Evolutionary conservation across 352 stramenopile genomes (phyloP), one percentile per base, ranked within the genome.

Genomic region (Peronospora farinosa): DNA sequence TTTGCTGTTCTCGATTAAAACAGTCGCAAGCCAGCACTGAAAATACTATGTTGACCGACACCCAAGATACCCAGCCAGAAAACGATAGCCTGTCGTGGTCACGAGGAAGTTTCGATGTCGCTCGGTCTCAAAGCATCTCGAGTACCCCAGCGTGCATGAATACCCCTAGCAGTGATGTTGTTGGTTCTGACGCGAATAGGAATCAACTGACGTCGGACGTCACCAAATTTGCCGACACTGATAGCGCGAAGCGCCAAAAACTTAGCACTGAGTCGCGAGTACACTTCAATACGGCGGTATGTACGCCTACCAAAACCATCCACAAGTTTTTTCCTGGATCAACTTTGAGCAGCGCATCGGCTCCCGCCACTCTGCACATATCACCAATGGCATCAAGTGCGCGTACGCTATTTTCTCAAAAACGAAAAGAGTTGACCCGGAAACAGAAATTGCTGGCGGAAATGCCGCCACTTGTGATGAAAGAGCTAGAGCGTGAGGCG

Each of bases 371-470:
- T 3, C 39, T 65, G 16, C 48, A 67, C 37, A 71, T 71, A 25
- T 71, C 63, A 11, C 63, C 65, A 1, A 53, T 67, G 53, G 28
- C 51, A 9, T 60, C 31, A 53, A 53, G 17, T 27, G 19, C 50
- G 16, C 59, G 51, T 5, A 58, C 52, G 36, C 51, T 43, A 27
- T 42, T 48, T 35, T 59, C 40, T 23, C 50, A 62, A 11, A 68
- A 67, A 21, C 49, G 58, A 45, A 63, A 65, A 28, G 28, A 57
- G 9, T 15, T 77, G 37, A 70, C 59, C 5, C 56, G 61, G 15
- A 83, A 76, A 52, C 54, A 81, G 21, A 69, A 67, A 28, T 3
- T 69, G 15, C 39, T 80, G 37, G 53, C 61, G 3, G 60, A 69
- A 10, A 63, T 73, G 51, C 67, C 67, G 1, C 32, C 47, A 5